Conservation (phyloP, 345 rosid species). For the Lepidium africanum region DNA sequence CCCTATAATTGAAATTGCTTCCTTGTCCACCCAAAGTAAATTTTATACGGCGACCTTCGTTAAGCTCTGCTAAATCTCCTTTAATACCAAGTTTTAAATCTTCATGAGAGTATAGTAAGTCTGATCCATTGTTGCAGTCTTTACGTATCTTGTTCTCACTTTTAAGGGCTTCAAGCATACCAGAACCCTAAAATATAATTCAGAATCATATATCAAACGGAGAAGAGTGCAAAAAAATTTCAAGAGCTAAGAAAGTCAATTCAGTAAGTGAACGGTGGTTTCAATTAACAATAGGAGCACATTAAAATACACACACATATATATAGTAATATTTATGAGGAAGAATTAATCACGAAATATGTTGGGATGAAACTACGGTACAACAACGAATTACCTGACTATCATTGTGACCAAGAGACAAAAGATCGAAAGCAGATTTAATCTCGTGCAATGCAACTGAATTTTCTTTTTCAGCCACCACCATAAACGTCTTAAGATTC, state of each 20-base stretch:
- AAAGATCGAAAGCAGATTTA: conserved; percentile 32
- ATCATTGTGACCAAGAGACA: conserved; percentile 34
- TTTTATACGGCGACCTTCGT: conserved; percentile 49
- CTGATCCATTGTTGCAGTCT: conserved; percentile 54
- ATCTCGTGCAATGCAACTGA: conserved; percentile 43
- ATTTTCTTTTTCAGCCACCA: conserved; percentile 59
- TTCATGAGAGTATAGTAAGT: conserved; percentile 61
- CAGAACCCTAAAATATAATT: conserved; percentile 44
- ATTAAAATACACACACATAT: not conserved
- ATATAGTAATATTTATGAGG: not conserved
- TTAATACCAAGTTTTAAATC: conserved; percentile 66
- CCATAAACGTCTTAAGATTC: conserved; percentile 67
- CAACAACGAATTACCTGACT: conserved; percentile 45
- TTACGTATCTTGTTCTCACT: conserved; percentile 65
- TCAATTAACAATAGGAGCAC: not conserved
- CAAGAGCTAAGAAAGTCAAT: not conserved
- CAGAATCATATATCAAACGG: not conserved
- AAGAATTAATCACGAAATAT: not conserved
- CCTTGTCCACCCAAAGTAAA: conserved; percentile 54
- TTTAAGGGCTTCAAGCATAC: conserved; percentile 66
- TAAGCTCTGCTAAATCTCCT: conserved; percentile 50
- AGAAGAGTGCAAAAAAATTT: not conserved
- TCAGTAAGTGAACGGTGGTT: not conserved
- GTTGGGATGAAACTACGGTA: not conserved
- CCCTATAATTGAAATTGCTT: conserved; percentile 51